Conservation (phyloP, 1,284 basidiomycete genomes). For the Marasmius oreades region DNA sequence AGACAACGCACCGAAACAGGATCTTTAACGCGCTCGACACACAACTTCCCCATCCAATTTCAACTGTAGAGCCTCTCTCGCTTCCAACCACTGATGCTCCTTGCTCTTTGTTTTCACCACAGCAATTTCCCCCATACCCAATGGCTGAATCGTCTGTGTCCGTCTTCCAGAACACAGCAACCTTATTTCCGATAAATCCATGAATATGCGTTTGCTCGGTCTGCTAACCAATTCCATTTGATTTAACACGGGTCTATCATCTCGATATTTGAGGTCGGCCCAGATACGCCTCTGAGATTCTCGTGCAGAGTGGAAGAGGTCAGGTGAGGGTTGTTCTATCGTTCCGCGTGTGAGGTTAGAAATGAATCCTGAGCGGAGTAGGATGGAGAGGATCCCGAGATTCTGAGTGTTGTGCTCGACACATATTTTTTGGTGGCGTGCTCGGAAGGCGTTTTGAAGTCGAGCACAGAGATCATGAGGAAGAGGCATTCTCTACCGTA, state of each 20-base stretch:
- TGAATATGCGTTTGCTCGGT: constrained; percentile 71
- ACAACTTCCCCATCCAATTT: constrained; percentile 69
- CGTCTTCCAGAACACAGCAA: constrained; percentile 71
- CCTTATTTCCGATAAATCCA: constrained; percentile 70
- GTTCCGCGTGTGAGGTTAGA: constrained; percentile 81
- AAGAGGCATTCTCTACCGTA: constrained; percentile 43
- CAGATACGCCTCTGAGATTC: constrained; percentile 75
- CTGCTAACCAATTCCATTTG: constrained; percentile 72
- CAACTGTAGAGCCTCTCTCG: constrained; percentile 65
- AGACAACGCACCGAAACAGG: not conserved
- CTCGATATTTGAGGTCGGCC: constrained; percentile 88
- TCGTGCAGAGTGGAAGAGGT: constrained; percentile 49
- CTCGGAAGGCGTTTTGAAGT: constrained; percentile 85
- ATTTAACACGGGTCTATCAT: constrained; percentile 77
- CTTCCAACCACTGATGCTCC: constrained; percentile 72
- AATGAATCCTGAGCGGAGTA: constrained; percentile 85
- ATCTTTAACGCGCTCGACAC: constrained; percentile 53
- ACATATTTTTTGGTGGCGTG: constrained; percentile 69
- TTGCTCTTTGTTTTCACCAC: constrained; percentile 68
- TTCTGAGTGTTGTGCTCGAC: constrained; percentile 82
- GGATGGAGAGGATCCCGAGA: constrained; percentile 78
- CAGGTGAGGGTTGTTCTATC: constrained; percentile 58
- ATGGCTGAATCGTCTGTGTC: constrained; percentile 68
- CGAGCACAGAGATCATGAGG: constrained; percentile 83
- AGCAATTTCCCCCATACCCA: constrained; percentile 85